These are phyloP conservation scores for Tarenaya hassleriana DNA, from an alignment of 345 rosid genomes.

Conservation along the genomic window DNA sequence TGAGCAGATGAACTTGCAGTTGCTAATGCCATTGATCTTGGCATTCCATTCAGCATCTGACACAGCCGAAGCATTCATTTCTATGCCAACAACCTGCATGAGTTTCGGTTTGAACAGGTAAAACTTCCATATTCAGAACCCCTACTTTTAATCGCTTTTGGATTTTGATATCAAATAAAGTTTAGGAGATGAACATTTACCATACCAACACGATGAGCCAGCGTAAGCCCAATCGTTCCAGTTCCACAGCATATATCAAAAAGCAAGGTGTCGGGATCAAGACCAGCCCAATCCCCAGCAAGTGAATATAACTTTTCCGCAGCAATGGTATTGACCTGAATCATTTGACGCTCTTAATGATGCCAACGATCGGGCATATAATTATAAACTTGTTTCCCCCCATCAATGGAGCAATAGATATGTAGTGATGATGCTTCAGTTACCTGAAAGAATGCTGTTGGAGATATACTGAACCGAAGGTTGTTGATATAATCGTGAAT, in stretches of 20 bases:
- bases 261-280: slow-evolving; percentile 76
- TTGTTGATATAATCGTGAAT: slow-evolving; percentile 76
- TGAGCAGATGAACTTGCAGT: slow-evolving; percentile 78
- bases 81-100: slow-evolving; percentile 83
- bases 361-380: slow-evolving; percentile 6
- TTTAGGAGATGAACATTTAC: slow-evolving; percentile 38
- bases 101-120: slow-evolving; percentile 6
- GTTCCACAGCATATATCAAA: slow-evolving; percentile 98
- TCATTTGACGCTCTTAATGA: slow-evolving; percentile 9
- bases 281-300: slow-evolving; percentile 96
- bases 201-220: slow-evolving; percentile 93
- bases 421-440: slow-evolving; percentile 16
- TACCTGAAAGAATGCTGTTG: slow-evolving; percentile 95
- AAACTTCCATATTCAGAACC: neutral
- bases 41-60: slow-evolving; percentile 86
- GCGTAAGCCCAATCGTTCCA: slow-evolving; percentile 88
- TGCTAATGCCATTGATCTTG: slow-evolving; percentile 75
- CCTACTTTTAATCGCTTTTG: slow-evolving; percentile 1
- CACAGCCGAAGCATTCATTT: slow-evolving; percentile 97
- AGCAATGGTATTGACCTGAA: slow-evolving; percentile 87
- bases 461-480: slow-evolving; percentile 79
- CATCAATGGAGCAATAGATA: too few relatives aligned
- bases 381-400: slow-evolving; percentile 3
- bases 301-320: slow-evolving; percentile 92
- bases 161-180: neutral